Evolutionary conservation across 139 green algal genomes (phyloP).

Genomic region (Chara braunii): DNA sequence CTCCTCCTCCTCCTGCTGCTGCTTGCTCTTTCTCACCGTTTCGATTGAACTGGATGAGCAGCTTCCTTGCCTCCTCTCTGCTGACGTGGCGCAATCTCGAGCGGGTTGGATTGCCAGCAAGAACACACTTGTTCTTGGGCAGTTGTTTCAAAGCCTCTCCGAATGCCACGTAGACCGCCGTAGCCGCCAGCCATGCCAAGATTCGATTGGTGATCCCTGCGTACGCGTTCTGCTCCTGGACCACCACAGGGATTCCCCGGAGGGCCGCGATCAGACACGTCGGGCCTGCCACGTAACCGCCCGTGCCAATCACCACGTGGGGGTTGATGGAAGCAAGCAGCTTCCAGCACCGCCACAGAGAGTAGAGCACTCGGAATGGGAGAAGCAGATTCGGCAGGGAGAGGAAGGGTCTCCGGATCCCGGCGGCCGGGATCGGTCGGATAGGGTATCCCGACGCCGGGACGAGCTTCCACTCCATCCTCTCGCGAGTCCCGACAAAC

Average conservation of each 20-base stretch:
- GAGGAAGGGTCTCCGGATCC: conserved; percentile 9
- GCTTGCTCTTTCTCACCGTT: no score
- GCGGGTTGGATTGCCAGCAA: conserved; percentile 39
- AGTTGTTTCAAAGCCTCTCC: conserved; percentile 33
- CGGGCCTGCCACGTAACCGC: conserved; percentile 47
- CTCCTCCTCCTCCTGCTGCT: no score
- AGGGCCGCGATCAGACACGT: conserved; percentile 42
- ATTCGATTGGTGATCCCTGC: conserved; percentile 45
- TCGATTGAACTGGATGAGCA: no score
- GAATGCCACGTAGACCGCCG: conserved; percentile 41
- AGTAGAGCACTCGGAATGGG: conserved; percentile 27
- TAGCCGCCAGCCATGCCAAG: conserved; percentile 32
- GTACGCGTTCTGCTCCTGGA: conserved; percentile 50
- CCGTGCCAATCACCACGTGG: conserved; percentile 43
- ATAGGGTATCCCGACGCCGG: conserved; percentile 32
- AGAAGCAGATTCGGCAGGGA: conserved; percentile 31
- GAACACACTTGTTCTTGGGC: conserved; percentile 16
- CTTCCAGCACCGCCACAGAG: conserved; percentile 10
- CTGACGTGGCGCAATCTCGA: no score
- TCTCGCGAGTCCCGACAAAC: conserved; percentile 38
- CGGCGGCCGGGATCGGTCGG: conserved; percentile 23
- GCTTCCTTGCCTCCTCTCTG: no score
- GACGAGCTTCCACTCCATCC: conserved; percentile 38
- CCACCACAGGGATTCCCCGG: conserved; percentile 29
- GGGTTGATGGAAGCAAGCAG: conserved; percentile 29